phyloP scores from a whole-genome alignment of 495 filamentous ascomycete species.

The Xylaria bambusicola region DNA sequence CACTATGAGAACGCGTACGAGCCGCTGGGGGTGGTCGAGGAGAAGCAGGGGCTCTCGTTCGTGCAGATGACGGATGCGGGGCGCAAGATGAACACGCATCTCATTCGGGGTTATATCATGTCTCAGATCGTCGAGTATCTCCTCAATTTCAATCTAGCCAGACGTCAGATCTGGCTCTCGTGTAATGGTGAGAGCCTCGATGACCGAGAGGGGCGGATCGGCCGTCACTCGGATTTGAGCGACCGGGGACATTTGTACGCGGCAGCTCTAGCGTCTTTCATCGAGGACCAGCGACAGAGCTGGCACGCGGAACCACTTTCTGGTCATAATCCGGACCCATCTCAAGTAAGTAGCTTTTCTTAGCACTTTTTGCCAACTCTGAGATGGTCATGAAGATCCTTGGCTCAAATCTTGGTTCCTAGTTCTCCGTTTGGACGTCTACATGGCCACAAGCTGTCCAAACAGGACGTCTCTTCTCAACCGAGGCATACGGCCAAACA shows the following conservation, averaged over 20 bases:
- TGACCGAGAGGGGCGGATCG: conserved; percentile 67
- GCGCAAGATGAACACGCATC: conserved; percentile 76
- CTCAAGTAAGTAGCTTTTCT: conserved; percentile 24
- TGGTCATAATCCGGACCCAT: conserved; percentile 10
- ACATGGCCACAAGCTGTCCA: conserved; percentile 76
- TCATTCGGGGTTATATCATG: conserved; percentile 77
- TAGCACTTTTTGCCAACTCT: conserved; percentile 44
- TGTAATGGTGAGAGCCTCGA: conserved; percentile 72
- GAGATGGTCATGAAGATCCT: too few relatives aligned
- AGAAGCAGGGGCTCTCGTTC: conserved; percentile 48
- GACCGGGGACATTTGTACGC: conserved; percentile 63
- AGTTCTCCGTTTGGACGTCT: conserved; percentile 85
- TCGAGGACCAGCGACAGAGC: conserved; percentile 37
- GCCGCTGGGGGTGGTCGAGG: conserved; percentile 75
- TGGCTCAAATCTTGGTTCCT: conserved; percentile 24
- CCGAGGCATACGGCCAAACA: conserved; percentile 81
- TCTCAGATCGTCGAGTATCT: conserved; percentile 79
- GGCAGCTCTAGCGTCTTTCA: conserved; percentile 61
- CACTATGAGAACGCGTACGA: conserved; percentile 80
- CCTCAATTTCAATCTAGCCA: conserved; percentile 80
- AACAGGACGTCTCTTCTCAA: conserved; percentile 65
- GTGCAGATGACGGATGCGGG: conserved; percentile 80
- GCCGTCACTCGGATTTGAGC: conserved; percentile 69
- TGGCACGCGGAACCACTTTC: conserved; percentile 4
- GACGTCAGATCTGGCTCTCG: conserved; percentile 84